Percentiles rank a stretch among this genome's conserved stretches.
phyloP scores from a whole-genome alignment of 441 rosid species.

The Eutrema salsugineum region DNA sequence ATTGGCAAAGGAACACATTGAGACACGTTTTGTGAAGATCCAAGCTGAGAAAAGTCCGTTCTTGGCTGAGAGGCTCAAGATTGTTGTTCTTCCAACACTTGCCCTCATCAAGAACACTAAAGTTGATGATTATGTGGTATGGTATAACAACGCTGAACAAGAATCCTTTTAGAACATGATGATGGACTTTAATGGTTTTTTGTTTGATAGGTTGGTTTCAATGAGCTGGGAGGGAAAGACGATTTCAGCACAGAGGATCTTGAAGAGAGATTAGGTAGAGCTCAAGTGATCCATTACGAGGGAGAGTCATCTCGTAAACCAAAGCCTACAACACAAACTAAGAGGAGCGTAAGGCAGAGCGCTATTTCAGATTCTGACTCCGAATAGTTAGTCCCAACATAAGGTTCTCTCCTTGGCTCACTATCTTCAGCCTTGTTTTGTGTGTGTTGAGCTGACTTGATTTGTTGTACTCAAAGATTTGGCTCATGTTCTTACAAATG shows the following conservation, averaged over 20 bases:
- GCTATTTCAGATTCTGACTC: slow-evolving; percentile 65
- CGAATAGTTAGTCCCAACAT: slow-evolving; percentile 18
- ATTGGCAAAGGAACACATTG: slow-evolving; percentile 86
- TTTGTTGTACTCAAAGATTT: background rate
- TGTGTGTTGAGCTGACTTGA: no score
- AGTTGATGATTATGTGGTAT: slow-evolving; percentile 97
- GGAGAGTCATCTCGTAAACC: slow-evolving; percentile 60
- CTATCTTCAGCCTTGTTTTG: background rate
- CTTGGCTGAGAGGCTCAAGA: slow-evolving; percentile 87
- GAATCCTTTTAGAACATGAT: background rate
- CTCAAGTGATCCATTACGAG: slow-evolving; percentile 65
- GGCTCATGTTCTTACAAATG: background rate
- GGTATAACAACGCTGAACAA: background rate
- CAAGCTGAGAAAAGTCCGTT: slow-evolving; percentile 98
- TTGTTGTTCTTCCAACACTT: slow-evolving; percentile 86
- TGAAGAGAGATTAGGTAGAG: slow-evolving; percentile 81
- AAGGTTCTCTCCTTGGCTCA: no score
- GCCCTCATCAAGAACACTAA: slow-evolving; percentile 92
- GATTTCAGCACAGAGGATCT: slow-evolving; percentile 90
- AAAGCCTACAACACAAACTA: slow-evolving; percentile 42
- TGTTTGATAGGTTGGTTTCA: slow-evolving; percentile 84
- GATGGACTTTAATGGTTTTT: background rate
- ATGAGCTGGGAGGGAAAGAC: slow-evolving; percentile 91
- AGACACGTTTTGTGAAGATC: slow-evolving; percentile 88
- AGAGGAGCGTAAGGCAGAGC: slow-evolving; percentile 75